Conservation (phyloP, 192 early-diverging fungal species). For the Phycomyces blakesleeanus region DNA sequence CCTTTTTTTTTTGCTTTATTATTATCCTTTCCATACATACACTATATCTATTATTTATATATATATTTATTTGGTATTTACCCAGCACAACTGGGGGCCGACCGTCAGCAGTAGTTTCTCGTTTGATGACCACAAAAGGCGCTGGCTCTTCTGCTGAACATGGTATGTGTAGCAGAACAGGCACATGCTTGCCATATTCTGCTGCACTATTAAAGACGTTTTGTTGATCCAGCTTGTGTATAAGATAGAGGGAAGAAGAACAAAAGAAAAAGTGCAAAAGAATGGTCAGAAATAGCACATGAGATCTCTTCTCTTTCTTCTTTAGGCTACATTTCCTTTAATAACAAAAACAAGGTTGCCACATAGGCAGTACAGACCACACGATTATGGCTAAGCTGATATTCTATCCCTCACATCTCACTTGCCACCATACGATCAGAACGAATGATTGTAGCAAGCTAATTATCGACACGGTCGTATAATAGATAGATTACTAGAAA, state of each 20-base stretch:
- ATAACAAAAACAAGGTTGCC: too few relatives aligned
- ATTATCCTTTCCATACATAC: background rate
- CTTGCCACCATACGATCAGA: too few relatives aligned
- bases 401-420: too few relatives aligned
- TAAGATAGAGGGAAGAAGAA: background rate
- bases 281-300: too few relatives aligned
- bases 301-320: too few relatives aligned
- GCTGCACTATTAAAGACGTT: slow-evolving; percentile 8
- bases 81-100: background rate
- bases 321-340: too few relatives aligned
- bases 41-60: background rate
- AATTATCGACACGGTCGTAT: too few relatives aligned
- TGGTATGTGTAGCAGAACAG: background rate
- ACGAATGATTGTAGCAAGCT: too few relatives aligned
- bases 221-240: slow-evolving; percentile 5
- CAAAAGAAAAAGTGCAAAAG: background rate
- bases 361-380: too few relatives aligned
- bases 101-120: slow-evolving; percentile 3
- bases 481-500: too few relatives aligned
- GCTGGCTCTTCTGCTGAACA: background rate
- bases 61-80: background rate
- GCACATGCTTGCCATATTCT: background rate
- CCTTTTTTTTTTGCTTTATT: background rate
- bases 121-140: background rate
- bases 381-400: too few relatives aligned